Conservation (phyloP, 1,284 basidiomycete species). For the Boletus mariae region DNA sequence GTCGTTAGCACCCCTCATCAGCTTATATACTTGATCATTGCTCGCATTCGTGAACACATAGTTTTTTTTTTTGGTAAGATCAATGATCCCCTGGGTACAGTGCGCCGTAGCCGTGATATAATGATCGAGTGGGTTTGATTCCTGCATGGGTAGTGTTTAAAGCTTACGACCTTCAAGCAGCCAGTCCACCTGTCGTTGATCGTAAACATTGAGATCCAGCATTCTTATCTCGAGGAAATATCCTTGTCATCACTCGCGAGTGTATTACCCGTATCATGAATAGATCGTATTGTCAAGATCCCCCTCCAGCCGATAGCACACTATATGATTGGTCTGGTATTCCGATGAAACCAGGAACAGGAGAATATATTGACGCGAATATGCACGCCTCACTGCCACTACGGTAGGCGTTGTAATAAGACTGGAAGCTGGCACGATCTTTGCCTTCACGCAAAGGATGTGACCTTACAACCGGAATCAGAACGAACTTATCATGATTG, state of each 20-base stretch:
- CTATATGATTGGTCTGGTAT: too few species aligned
- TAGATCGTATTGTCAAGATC: neutral
- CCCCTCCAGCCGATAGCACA: neutral
- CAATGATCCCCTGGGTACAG: neutral
- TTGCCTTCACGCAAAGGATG: too few species aligned
- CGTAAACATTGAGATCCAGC: too few species aligned
- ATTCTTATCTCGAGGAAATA: too few species aligned
- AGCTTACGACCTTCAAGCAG: neutral
- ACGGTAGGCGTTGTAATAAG: too few species aligned
- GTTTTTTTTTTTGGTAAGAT: neutral
- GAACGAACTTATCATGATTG: too few species aligned
- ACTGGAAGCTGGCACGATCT: too few species aligned
- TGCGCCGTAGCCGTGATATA: neutral
- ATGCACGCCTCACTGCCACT: too few species aligned
- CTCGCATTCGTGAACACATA: neutral
- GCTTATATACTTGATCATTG: neutral
- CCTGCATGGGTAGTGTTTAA: neutral
- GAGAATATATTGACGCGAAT: too few species aligned
- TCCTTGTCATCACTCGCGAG: neutral
- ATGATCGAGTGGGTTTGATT: neutral
- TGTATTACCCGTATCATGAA: neutral
- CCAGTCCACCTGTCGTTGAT: too few species aligned
- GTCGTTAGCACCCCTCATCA: conserved; percentile 3
- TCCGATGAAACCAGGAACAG: too few species aligned
- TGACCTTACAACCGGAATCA: too few species aligned